phyloP scores from a whole-genome alignment of 495 filamentous ascomycete species.

The Podospora pseudoanserina region DNA sequence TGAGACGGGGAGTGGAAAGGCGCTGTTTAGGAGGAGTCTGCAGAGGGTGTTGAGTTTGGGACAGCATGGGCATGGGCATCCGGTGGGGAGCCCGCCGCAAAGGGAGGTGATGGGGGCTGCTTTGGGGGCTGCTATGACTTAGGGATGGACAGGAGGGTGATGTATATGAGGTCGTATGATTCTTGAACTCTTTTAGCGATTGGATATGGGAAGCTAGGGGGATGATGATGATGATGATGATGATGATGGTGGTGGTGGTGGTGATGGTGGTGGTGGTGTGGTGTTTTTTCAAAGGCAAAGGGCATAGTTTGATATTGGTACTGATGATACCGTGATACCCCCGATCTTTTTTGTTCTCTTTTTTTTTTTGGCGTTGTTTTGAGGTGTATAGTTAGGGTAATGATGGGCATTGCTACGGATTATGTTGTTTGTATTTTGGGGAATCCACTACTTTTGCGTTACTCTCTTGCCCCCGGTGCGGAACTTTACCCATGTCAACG shows the following conservation, averaged over 20 bases:
- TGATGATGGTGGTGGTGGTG: too few species aligned
- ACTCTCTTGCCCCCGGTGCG: too few species aligned
- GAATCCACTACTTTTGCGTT: background rate
- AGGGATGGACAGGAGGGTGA: background rate
- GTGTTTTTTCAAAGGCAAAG: background rate
- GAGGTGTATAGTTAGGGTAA: too few species aligned
- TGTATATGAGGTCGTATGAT: background rate
- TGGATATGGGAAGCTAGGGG: too few species aligned
- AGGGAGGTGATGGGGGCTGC: constrained; percentile 16
- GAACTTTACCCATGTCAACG: too few species aligned
- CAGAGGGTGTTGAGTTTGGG: constrained; percentile 41
- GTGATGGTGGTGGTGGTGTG: too few species aligned
- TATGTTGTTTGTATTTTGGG: background rate
- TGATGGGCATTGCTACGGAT: too few species aligned
- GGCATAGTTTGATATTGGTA: background rate
- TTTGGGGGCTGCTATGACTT: constrained; percentile 1
- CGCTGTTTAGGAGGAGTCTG: constrained; percentile 36
- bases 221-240: background rate
- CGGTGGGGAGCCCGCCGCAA: constrained; percentile 1
- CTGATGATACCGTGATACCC: constrained; percentile 15
- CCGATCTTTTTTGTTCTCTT: background rate
- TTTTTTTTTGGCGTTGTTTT: too few species aligned
- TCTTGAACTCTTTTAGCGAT: too few species aligned
- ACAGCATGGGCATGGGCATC: constrained; percentile 25
- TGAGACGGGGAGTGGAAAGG: constrained; percentile 33